phyloP scores from a whole-genome alignment of 1,284 basidiomycete species.

The Phlebopus sp. region DNA sequence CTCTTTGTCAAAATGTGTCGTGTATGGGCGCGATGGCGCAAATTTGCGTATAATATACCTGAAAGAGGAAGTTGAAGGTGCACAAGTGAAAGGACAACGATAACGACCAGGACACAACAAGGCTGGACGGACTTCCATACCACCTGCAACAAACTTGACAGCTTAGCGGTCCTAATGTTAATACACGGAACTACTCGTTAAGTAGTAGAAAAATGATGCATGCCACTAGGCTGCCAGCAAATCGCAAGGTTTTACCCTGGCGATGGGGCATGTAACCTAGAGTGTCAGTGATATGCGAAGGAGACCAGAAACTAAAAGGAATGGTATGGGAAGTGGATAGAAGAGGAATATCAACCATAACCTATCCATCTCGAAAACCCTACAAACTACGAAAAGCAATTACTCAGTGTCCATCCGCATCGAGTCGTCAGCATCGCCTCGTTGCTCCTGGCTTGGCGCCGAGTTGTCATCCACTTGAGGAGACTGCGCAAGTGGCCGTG shows the following conservation, averaged over 20 bases:
- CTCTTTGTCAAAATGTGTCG: neutral
- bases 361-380: neutral
- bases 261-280: neutral
- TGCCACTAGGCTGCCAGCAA: no score
- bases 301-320: constrained; percentile 7
- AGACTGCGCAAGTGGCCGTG: neutral
- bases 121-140: no score
- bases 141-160: no score
- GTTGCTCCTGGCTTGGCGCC: neutral
- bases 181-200: no score
- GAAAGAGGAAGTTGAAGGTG: no score
- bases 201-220: no score
- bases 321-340: neutral
- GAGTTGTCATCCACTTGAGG: constrained; percentile 1
- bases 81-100: no score
- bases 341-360: neutral
- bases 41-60: no score
- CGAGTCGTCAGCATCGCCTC: constrained; percentile 9
- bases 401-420: constrained; percentile 13
- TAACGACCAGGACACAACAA: no score
- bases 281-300: neutral
- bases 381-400: constrained; percentile 1
- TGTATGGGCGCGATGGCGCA: no score
- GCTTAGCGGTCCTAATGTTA: no score
- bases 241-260: no score